Evolutionary conservation across 176 grass and related monocot species (phyloP).

Genomic region (Areca catechu): DNA sequence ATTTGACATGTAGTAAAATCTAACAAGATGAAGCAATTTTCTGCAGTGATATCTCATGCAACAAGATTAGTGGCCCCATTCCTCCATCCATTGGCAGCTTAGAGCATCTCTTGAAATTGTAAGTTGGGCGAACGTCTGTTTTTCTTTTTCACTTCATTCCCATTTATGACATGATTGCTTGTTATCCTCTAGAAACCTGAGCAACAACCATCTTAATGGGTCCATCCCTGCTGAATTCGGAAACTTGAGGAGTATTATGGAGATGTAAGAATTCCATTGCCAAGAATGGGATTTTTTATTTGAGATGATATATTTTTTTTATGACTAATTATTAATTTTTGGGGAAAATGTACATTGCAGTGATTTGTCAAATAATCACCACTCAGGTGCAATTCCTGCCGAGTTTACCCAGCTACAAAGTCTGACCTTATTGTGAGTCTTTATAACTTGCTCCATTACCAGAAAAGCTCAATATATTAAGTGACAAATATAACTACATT

Average conservation of each 20-base stretch:
- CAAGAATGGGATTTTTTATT: not conserved
- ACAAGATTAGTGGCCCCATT: slow-evolving; percentile 75
- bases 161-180: slow-evolving; percentile 8
- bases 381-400: slow-evolving; percentile 61
- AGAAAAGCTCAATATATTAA: no score
- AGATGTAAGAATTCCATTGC: slow-evolving; percentile 50
- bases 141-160: not conserved
- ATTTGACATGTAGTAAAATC: not conserved
- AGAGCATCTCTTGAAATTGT: slow-evolving; percentile 89
- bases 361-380: slow-evolving; percentile 42
- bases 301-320: not conserved
- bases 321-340: not conserved
- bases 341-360: not conserved
- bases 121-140: slow-evolving; percentile 17
- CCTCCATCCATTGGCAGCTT: slow-evolving; percentile 72
- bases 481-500: no score
- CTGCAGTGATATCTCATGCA: slow-evolving; percentile 75
- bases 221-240: slow-evolving; percentile 84
- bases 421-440: slow-evolving; percentile 64
- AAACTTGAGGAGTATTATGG: slow-evolving; percentile 88
- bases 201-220: slow-evolving; percentile 70
- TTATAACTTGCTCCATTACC: not conserved
- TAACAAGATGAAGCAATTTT: slow-evolving; percentile 15
- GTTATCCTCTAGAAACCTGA: slow-evolving; percentile 63
- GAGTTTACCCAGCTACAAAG: slow-evolving; percentile 82